phyloP scores from a whole-genome alignment of 495 filamentous ascomycete species.

The Penicillium pulvis region DNA sequence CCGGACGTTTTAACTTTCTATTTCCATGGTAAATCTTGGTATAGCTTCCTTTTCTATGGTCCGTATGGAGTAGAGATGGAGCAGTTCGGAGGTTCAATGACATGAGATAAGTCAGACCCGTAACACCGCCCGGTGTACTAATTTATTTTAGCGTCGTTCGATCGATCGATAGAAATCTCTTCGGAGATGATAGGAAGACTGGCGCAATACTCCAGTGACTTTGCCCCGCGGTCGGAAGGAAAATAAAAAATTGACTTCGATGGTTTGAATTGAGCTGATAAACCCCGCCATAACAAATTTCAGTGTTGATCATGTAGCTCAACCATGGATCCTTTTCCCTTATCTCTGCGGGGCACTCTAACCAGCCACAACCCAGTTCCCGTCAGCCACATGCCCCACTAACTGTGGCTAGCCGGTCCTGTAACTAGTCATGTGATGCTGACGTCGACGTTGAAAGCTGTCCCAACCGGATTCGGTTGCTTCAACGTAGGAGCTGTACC shows the following conservation, averaged over 20 bases:
- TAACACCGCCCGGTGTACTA: conserved; percentile 6
- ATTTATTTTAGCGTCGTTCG: conserved; percentile 4
- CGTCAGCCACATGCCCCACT: conserved; percentile 8
- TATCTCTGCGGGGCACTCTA: conserved; percentile 6
- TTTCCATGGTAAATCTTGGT: background rate
- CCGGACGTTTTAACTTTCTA: conserved; percentile 11
- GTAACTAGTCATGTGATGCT: conserved; percentile 24
- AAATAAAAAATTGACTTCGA: background rate
- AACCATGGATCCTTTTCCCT: conserved; percentile 8
- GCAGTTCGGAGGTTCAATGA: background rate
- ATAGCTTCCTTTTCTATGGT: background rate
- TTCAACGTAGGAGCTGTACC: background rate
- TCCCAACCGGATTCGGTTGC: conserved; percentile 26
- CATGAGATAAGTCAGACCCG: background rate
- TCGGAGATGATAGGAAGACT: conserved; percentile 4
- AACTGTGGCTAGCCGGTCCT: background rate
- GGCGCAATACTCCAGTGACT: too few relatives aligned
- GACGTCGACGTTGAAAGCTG: conserved; percentile 23
- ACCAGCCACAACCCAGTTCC: conserved; percentile 5
- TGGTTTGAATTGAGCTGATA: background rate
- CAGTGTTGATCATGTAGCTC: conserved; percentile 2
- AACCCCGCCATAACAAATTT: background rate
- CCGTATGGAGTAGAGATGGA: background rate
- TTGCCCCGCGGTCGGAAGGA: background rate
- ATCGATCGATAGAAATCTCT: background rate